Evolutionary conservation across 1,284 basidiomycete species (phyloP).

Genomic region (Fomitiporia mediterranea): DNA sequence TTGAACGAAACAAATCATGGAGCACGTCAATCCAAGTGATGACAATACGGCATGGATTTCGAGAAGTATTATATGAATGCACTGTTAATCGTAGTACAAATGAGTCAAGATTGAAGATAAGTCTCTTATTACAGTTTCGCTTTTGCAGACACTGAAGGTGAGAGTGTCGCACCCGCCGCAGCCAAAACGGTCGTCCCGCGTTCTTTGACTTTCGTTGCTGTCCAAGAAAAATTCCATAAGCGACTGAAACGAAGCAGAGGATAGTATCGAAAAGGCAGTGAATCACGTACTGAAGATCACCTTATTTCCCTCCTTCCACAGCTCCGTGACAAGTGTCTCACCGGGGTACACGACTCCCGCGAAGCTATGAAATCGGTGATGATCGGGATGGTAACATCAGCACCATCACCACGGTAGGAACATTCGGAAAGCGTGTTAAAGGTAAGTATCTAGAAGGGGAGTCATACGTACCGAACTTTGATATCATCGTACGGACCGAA

Average conservation of each 20-base stretch:
- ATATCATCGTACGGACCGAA: slow-evolving; percentile 90
- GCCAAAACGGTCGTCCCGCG: slow-evolving; percentile 36
- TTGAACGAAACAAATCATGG: no score
- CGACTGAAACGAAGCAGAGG: neutral
- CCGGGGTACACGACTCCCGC: slow-evolving; percentile 92
- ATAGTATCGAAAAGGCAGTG: slow-evolving; percentile 3
- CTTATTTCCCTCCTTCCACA: slow-evolving; percentile 96
- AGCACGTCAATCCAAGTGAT: no score
- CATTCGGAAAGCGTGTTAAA: neutral
- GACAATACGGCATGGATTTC: neutral
- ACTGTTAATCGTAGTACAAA: no score
- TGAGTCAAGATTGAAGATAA: no score
- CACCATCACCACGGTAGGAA: no score
- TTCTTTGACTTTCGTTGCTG: slow-evolving; percentile 60
- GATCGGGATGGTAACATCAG: neutral
- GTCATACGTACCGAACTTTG: slow-evolving; percentile 78
- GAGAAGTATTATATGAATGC: neutral
- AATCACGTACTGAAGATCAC: slow-evolving; percentile 79
- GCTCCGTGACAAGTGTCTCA: slow-evolving; percentile 90
- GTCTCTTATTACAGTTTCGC: slow-evolving; percentile 59
- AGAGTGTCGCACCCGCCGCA: slow-evolving; percentile 41
- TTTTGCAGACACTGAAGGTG: slow-evolving; percentile 32
- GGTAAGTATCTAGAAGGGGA: slow-evolving; percentile 3
- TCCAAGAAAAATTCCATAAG: neutral
- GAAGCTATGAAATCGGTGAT: slow-evolving; percentile 46